Base-by-base conservation (phyloP, 148 eudicot species). In the Camellia sinensis region DNA sequence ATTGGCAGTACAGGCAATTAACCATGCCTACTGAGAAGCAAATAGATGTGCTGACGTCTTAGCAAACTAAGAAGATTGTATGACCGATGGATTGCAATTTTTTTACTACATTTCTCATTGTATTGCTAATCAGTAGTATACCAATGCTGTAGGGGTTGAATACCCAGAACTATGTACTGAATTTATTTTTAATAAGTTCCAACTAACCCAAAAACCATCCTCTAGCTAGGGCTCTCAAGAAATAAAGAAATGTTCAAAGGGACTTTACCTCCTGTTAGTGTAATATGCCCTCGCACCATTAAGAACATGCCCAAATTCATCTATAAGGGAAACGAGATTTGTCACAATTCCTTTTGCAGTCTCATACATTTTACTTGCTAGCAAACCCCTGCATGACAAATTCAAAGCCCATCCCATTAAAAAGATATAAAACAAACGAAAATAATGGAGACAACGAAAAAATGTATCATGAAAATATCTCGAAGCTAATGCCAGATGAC, bases 261-360 rank as follows among this genome's bases (percentile, higher is more conserved):
- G 14, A 37, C 67, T 80, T 29, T 87, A 89, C 99, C 98, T 96
- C 75, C 98, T 83, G 72, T 96, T 96, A 41, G 92, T 93, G 89
- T 96, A 93, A 81, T 96, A 96, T 62, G 88, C 88, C 82, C 99
- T 91, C 14, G 99, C 99, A 80, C 99, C 98, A 79, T 96, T 96
- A 74, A 92, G 93, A 37, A 93, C 97, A 82, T 86, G 82, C 13
- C 98, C 99, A 82, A 83, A 91, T 71, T 87, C 82, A 78, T 96
- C 90, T n/a, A 90, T 87, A 48, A 96, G 85, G 18, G 87, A 90
- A 69, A 96, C 76, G 75, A 96, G 98, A 89, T 96, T 95, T 62
- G 84, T 82, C 50, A 95, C 97, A 66, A 95, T 92, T 79, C 97
- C 93, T 80, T 94, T 95, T 68, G 99, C 99, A 66, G 95, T 93